These are phyloP conservation scores for Epichloe coenophiala DNA, from an alignment of 2,329 filamentous ascomycete species.

Conservation along the genomic window DNA sequence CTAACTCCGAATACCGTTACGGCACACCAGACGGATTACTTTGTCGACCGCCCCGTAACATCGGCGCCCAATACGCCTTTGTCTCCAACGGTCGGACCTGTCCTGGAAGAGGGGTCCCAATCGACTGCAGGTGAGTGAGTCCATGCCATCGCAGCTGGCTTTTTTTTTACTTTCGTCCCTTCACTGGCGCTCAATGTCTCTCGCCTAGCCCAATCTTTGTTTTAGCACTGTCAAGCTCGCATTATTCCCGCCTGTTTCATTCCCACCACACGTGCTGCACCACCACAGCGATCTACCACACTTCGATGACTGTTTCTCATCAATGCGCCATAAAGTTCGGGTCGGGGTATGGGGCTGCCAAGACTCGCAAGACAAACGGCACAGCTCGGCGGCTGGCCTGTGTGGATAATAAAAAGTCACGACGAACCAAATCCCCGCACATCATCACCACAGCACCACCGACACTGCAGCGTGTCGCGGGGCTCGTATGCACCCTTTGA, in stretches of 20 bases:
- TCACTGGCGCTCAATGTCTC: too few relatives aligned
- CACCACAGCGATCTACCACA: neutral
- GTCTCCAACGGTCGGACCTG: conserved; percentile 4
- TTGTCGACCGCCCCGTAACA: conserved; percentile 14
- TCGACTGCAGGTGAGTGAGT: conserved; percentile 1
- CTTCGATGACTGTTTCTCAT: neutral
- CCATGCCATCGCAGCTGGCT: neutral
- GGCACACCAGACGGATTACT: conserved; percentile 14
- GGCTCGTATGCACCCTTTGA: neutral
- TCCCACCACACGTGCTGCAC: neutral
- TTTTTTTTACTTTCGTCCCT: neutral
- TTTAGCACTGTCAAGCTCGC: neutral
- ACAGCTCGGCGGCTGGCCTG: conserved; percentile 2
- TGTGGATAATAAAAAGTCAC: conserved; percentile 1
- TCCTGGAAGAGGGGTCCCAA: neutral
- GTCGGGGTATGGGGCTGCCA: neutral
- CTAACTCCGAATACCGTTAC: conserved; percentile 13
- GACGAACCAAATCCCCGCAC: neutral
- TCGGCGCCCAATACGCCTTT: conserved; percentile 17
- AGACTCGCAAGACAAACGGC: neutral
- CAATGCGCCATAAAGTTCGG: neutral
- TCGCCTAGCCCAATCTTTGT: neutral
- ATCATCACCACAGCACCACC: neutral
- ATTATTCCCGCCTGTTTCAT: neutral
- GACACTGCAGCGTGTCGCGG: neutral